Evolutionary conservation across 2,329 filamentous ascomycete species (phyloP).

Genomic region (Myotisia sp.): DNA sequence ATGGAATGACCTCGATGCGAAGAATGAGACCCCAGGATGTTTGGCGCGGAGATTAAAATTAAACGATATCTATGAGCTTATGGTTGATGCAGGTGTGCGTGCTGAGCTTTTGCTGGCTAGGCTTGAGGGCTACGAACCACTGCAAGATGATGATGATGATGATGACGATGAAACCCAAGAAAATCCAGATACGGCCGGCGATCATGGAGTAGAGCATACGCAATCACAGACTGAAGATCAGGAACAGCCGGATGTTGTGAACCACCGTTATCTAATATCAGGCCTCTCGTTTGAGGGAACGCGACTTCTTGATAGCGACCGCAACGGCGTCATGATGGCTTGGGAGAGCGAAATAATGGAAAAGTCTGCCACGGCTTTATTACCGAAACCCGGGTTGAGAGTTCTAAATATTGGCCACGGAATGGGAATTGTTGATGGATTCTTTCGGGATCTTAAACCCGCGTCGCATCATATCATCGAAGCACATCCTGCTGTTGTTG

Average conservation of each 20-base stretch:
- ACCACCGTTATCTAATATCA: constrained; percentile 54
- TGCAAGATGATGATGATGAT: constrained; percentile 36
- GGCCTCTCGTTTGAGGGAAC: constrained; percentile 49
- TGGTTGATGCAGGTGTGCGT: constrained; percentile 78
- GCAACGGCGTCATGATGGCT: constrained; percentile 86
- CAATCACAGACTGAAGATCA: too few relatives aligned
- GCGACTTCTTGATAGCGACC: constrained; percentile 57
- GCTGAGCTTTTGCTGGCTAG: constrained; percentile 76
- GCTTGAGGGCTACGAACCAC: constrained; percentile 64
- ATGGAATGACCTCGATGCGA: constrained; percentile 86
- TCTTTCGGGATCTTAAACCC: constrained; percentile 56
- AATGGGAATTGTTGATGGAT: constrained; percentile 74
- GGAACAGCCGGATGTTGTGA: constrained; percentile 39
- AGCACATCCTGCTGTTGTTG: constrained; percentile 64
- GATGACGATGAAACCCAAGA: constrained; percentile 16
- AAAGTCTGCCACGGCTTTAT: constrained; percentile 54
- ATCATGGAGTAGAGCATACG: too few relatives aligned
- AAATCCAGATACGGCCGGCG: constrained; percentile 5
- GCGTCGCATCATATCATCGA: constrained; percentile 70
- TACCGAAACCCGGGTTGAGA: constrained; percentile 47
- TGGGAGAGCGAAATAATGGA: constrained; percentile 85
- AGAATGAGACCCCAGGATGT: constrained; percentile 84
- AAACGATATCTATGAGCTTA: constrained; percentile 58
- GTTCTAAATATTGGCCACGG: constrained; percentile 81
- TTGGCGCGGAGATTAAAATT: constrained; percentile 58